Conservation (phyloP, 192 early-diverging fungal species). For the Backusella psychrophila region DNA sequence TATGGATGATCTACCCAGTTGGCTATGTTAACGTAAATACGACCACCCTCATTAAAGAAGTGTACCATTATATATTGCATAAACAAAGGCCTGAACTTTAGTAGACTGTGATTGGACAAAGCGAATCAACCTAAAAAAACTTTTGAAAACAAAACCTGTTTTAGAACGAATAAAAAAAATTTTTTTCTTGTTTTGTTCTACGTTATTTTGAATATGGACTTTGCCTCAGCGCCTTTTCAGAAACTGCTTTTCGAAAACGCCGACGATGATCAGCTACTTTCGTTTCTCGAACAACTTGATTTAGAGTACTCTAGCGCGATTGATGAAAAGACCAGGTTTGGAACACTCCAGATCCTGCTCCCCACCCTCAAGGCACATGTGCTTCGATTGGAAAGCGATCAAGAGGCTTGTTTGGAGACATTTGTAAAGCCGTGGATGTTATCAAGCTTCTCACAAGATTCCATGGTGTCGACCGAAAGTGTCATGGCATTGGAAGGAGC, state of each 20-base stretch:
- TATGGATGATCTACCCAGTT: too few species aligned
- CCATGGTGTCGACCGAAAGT: slow-evolving; percentile 32
- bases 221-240: slow-evolving; percentile 25
- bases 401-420: slow-evolving; percentile 10
- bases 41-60: too few species aligned
- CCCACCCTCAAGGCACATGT: slow-evolving; percentile 28
- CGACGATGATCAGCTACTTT: slow-evolving; percentile 3
- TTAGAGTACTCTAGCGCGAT: slow-evolving; percentile 5
- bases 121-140: too few species aligned
- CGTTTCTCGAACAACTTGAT: slow-evolving; percentile 16
- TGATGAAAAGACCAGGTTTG: slow-evolving; percentile 32
- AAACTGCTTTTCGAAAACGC: slow-evolving; percentile 20
- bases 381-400: not conserved
- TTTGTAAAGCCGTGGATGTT: slow-evolving; percentile 24
- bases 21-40: too few species aligned
- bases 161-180: too few species aligned
- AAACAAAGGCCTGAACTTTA: too few species aligned
- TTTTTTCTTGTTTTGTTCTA: too few species aligned
- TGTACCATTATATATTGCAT: too few species aligned
- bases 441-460: slow-evolving; percentile 27
- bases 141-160: too few species aligned
- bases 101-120: too few species aligned
- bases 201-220: slow-evolving; percentile 16
- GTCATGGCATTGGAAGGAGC: slow-evolving; percentile 11
- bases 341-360: slow-evolving; percentile 29